Conservation (phyloP, 129 eudicot species). For the Cynara cardunculus region DNA sequence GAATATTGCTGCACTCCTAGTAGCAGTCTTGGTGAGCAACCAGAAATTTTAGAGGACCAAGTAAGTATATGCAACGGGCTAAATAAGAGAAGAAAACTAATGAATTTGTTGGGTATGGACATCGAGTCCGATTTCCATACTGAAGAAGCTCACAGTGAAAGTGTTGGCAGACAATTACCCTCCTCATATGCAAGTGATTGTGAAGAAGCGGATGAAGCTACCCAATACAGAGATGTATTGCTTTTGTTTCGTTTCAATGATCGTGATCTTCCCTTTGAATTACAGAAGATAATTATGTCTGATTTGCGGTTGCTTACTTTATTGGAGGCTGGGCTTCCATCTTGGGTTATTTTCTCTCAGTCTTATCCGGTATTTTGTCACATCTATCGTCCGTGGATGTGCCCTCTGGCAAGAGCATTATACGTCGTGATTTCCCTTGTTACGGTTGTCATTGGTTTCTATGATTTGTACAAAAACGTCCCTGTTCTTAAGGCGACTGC, state of each 20-base stretch:
- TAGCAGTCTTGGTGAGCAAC: slow-evolving; percentile 26
- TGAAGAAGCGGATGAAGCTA: slow-evolving; percentile 47
- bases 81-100: slow-evolving; percentile 52
- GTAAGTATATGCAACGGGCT: slow-evolving; percentile 26
- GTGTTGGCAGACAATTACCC: slow-evolving; percentile 29
- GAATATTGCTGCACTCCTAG: slow-evolving; percentile 32
- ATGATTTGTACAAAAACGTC: slow-evolving; percentile 86
- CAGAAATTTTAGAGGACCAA: slow-evolving; percentile 16
- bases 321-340: slow-evolving; percentile 91
- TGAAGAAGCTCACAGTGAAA: slow-evolving; percentile 20
- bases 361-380: slow-evolving; percentile 89
- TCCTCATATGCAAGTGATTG: slow-evolving; percentile 26
- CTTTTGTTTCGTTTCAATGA: slow-evolving; percentile 76
- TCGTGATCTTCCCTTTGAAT: slow-evolving; percentile 70
- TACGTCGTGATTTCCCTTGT: slow-evolving; percentile 68
- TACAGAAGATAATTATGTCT: slow-evolving; percentile 51
- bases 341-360: slow-evolving; percentile 95
- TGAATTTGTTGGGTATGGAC: slow-evolving; percentile 21
- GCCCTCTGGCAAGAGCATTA: slow-evolving; percentile 80
- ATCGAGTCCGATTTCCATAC: slow-evolving; percentile 27
- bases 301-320: slow-evolving; percentile 79
- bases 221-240: slow-evolving; percentile 59
- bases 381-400: slow-evolving; percentile 94
- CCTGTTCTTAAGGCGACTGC: slow-evolving; percentile 90
- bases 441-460: slow-evolving; percentile 90